Base-by-base conservation (phyloP, 495 filamentous ascomycete genomes). In the Chaetomidium leptoderma region DNA sequence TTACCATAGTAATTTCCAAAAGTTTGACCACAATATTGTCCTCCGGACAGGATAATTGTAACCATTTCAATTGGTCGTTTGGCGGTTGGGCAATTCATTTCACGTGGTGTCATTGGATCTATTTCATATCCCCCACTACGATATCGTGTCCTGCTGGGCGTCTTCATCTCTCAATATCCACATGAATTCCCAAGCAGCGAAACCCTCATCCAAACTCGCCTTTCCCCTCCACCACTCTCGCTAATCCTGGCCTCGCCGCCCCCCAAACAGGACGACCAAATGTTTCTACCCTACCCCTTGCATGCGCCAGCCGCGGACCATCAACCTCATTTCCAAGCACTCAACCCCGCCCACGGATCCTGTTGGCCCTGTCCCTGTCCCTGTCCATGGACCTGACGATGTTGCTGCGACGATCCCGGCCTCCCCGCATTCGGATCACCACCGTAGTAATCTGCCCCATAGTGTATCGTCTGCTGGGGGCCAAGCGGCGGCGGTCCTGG, bases 271-370 rank as follows among this genome's bases (percentile, higher is more conserved):
- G 32, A 33, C 32, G 32, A 11, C 32, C 32, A 33, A 33, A 6
- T 6, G 32, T 33, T 11, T 33, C 4, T 30, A 13, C 27, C 6
- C 30, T 29, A 8, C 44, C 11, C 43, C 21, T n/a, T 13, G 6
- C 10, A 8, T 30, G 4, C 23, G 4, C 42, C 11, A 45, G 14
- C 13, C 11, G n/a, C n/a, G n/a, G n/a, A n/a, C 42, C 8, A 3
- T 16, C 21, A 24, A 26, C 2, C 54, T 76, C 69, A 95, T 72
- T 90, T 92, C 91, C 91, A 96, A 37, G 85, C 86, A 71, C 84
- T 91, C 46, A 96, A 69, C 26, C 89, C 90, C 23, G 90, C 88
- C 90, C 91, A 96, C 10, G 90, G 91, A 78, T 95, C 88, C 54
- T 74, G 70, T 19, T 70, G 65, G 57, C 75, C 70, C 35, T 73